Evolutionary conservation across 2,329 filamentous ascomycete genomes (phyloP).

Genomic region (Fusarium graminum): DNA sequence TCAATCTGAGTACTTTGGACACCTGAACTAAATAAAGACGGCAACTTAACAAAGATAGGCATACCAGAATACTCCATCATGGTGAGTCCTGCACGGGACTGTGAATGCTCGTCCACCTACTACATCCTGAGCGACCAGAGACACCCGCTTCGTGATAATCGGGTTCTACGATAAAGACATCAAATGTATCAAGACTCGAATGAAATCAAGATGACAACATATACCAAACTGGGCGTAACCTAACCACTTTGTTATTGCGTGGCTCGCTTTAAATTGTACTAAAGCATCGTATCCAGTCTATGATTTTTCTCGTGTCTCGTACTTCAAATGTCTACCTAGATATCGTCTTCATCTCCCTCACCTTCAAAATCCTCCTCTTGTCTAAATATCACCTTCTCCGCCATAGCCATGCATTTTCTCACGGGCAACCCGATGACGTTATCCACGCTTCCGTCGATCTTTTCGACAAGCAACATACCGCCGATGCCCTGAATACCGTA

Average conservation of each 20-base stretch:
- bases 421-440: conserved; percentile 95
- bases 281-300: conserved; percentile 3
- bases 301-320: conserved; percentile 3
- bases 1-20: no score
- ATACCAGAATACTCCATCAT: no score
- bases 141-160: background rate
- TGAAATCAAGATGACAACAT: background rate
- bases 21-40: no score
- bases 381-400: conserved; percentile 87
- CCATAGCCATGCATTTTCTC: conserved; percentile 80
- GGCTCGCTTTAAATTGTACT: conserved; percentile 3
- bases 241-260: conserved; percentile 3
- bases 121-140: background rate
- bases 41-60: no score
- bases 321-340: conserved; percentile 14
- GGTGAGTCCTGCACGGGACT: no score
- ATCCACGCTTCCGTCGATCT: conserved; percentile 89
- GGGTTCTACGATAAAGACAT: background rate
- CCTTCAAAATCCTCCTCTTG: conserved; percentile 72
- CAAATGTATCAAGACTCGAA: background rate
- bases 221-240: background rate
- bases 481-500: conserved; percentile 94
- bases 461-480: conserved; percentile 87
- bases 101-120: no score
- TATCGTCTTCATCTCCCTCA: conserved; percentile 59